phyloP scores from a whole-genome alignment of 176 grass and related monocot genomes.

The Juncus effusus region DNA sequence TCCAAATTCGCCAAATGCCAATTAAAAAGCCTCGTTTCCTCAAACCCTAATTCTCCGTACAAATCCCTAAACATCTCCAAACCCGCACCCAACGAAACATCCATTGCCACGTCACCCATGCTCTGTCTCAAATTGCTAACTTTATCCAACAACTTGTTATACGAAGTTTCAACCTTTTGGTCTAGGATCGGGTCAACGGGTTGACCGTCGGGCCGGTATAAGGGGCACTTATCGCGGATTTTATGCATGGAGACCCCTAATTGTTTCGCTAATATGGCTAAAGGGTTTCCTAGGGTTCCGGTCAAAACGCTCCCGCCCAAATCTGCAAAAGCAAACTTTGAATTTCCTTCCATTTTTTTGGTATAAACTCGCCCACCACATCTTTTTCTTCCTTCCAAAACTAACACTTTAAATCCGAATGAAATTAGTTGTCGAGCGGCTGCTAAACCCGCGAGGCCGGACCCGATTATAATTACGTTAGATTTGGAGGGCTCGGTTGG shows the following conservation, averaged over 20 bases:
- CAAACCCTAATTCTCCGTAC: constrained; percentile 53
- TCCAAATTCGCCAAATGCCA: constrained; percentile 95
- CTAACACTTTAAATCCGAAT: constrained; percentile 71
- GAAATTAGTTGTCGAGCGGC: constrained; percentile 74
- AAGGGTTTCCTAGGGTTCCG: constrained; percentile 68
- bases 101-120: constrained; percentile 81
- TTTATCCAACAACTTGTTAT: constrained; percentile 88
- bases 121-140: constrained; percentile 52
- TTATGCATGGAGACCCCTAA: constrained; percentile 70
- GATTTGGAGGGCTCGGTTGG: constrained; percentile 68
- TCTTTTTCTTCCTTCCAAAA: constrained; percentile 85
- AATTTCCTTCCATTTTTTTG: constrained; percentile 85
- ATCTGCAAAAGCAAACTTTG: constrained; percentile 63
- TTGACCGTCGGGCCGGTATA: constrained; percentile 64
- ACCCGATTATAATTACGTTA: constrained; percentile 57
- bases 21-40: constrained; percentile 84
- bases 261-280: constrained; percentile 70
- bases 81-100: constrained; percentile 86
- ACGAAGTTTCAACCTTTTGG: constrained; percentile 78
- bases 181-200: constrained; percentile 77
- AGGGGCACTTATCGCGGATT: constrained; percentile 87
- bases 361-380: constrained; percentile 89
- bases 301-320: constrained; percentile 93
- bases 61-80: constrained; percentile 59
- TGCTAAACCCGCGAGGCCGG: constrained; percentile 73